Percentiles rank a stretch among this genome's conserved stretches.
Conservation (phyloP, 768 basidiomycete genomes). For the Pholiota conissans region DNA sequence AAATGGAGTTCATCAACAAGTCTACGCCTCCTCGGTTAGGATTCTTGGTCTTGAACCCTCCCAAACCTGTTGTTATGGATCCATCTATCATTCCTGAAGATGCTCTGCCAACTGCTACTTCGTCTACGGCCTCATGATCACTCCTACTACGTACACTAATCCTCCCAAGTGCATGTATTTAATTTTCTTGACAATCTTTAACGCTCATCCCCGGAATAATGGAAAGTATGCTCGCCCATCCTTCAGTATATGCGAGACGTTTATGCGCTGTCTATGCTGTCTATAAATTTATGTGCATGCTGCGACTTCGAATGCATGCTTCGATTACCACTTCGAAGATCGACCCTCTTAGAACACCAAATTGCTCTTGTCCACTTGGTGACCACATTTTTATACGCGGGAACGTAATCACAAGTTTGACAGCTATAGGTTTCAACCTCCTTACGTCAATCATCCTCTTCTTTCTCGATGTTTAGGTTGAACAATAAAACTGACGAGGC, state of each 20-base stretch:
- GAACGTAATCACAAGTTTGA: too few species aligned
- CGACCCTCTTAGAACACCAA: too few species aligned
- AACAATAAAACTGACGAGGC: conserved; percentile 78
- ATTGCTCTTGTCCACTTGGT: too few species aligned
- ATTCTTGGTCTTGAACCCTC: conserved; percentile 55
- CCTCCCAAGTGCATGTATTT: not conserved
- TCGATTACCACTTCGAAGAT: too few species aligned
- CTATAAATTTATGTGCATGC: not conserved
- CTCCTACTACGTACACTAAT: not conserved
- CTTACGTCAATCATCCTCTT: not conserved
- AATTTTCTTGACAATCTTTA: not conserved
- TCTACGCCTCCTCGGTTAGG: conserved; percentile 74
- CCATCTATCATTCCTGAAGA: conserved; percentile 10
- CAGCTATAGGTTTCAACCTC: not conserved
- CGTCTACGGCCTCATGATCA: not conserved
- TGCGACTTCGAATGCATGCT: not conserved
- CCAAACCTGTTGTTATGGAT: conserved; percentile 27
- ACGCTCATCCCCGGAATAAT: not conserved
- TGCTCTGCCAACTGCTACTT: conserved; percentile 1
- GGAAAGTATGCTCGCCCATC: not conserved
- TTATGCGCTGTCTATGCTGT: not conserved
- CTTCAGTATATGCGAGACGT: not conserved
- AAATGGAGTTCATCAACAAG: conserved; percentile 82
- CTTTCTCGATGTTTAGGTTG: conserved; percentile 49
- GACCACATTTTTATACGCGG: too few species aligned